Evolutionary conservation across 495 filamentous ascomycete species (phyloP).

Genomic region (Penicillium waksmanii): DNA sequence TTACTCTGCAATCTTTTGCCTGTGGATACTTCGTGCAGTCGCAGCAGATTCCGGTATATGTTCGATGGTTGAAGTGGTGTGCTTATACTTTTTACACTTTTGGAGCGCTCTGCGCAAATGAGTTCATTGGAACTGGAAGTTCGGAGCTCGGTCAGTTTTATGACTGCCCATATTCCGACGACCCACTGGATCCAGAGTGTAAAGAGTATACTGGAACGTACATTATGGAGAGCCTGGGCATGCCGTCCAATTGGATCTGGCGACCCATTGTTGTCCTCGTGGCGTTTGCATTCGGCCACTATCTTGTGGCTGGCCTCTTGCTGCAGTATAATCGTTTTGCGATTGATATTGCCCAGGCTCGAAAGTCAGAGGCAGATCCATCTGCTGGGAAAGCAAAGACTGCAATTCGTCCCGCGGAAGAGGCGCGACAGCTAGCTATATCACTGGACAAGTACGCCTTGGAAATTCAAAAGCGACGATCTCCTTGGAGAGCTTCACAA

Average conservation of each 20-base stretch:
- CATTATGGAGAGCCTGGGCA: conserved; percentile 65
- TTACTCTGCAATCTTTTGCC: conserved; percentile 69
- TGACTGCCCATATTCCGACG: conserved; percentile 63
- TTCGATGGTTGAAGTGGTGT: conserved; percentile 69
- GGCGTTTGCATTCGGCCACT: conserved; percentile 60
- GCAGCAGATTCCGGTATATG: conserved; percentile 71
- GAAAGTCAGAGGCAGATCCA: conserved; percentile 55
- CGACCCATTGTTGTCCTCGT: conserved; percentile 64
- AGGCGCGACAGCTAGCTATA: conserved; percentile 61
- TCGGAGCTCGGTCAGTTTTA: conserved; percentile 58
- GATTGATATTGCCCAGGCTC: conserved; percentile 61
- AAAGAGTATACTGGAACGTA: conserved; percentile 67
- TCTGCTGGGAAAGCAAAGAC: conserved; percentile 66
- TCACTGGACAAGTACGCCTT: conserved; percentile 62
- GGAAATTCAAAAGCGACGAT: conserved; percentile 60
- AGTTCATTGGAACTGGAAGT: conserved; percentile 58
- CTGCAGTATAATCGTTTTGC: conserved; percentile 62
- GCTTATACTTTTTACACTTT: conserved; percentile 67
- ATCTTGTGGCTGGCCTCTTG: conserved; percentile 55
- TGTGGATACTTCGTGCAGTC: conserved; percentile 75
- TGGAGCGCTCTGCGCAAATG: conserved; percentile 67
- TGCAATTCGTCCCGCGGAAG: conserved; percentile 48
- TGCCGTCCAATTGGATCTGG: conserved; percentile 64
- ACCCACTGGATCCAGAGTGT: conserved; percentile 61
- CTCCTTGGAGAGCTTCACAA: conserved; percentile 45